Percentiles rank a stretch among this genome's conserved stretches.
These are phyloP conservation scores for Eucalyptus sideroxylon DNA, from an alignment of 345 rosid species.

Conservation along the genomic window DNA sequence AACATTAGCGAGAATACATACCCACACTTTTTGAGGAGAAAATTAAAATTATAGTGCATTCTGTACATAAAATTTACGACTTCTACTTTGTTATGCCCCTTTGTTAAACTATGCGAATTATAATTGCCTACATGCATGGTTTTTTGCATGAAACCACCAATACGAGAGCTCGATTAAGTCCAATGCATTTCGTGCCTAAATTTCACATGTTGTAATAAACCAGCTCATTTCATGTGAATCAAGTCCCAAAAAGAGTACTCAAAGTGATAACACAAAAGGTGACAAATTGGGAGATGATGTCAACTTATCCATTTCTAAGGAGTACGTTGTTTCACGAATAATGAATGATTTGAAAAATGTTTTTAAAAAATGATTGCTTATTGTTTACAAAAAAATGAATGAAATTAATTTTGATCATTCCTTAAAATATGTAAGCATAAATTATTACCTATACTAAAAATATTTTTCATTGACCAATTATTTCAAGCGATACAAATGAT, in stretches of 20 bases:
- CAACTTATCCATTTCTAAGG: neutral
- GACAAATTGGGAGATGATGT: rapidly evolving
- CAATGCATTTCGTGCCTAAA: neutral
- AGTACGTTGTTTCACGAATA: rapidly evolving
- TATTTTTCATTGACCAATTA: neutral
- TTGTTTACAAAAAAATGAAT: too few relatives aligned
- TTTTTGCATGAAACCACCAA: neutral
- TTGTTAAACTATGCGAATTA: neutral
- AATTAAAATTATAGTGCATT: neutral
- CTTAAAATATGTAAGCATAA: rapidly evolving
- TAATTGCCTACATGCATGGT: neutral
- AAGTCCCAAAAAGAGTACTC: neutral
- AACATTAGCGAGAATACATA: neutral
- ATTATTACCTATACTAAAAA: neutral
- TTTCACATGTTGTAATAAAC: neutral
- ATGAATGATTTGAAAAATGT: neutral
- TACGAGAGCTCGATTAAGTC: neutral
- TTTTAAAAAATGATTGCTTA: too few relatives aligned
- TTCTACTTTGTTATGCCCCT: neutral
- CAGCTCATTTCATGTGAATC: neutral
- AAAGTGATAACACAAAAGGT: neutral
- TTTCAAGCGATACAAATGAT: rapidly evolving
- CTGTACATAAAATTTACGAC: neutral
- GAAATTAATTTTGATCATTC: neutral
- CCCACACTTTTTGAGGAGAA: neutral